Base-by-base conservation (phyloP, 1,284 basidiomycete genomes). In the Malassezia obtusa region DNA sequence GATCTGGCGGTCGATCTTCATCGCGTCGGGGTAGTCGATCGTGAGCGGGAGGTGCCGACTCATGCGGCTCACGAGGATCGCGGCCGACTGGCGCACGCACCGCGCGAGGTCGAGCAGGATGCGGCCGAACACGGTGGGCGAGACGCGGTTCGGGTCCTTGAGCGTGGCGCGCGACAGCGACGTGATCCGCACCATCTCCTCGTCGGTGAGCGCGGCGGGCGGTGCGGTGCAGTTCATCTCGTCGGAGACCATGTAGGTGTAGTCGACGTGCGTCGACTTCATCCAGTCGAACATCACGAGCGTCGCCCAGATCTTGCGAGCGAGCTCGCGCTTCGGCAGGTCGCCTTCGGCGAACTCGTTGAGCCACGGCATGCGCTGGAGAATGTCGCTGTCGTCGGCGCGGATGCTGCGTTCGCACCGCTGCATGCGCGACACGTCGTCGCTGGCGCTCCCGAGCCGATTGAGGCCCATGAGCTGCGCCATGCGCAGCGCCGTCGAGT, bases 221-320 rank as follows among this genome's bases (percentile, higher is more conserved):
- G 26, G 14, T 4, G 19, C 15, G 15, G 48, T 50, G 21, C 26
- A 24, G 33, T 50, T 41, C 48, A 50, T 22, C 24, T n/a, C 17
- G 10, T 50, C 48, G 17, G 38, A 25, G 2, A 50, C 39, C 14
- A 12, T 14, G 39, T 41, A 50, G 9, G 28, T 32, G 19, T n/a
- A 41, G 40, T 41, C 48, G 12, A 41, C 8, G 9, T 41, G 38
- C 38, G 15, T 36, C 6, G 38, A 24, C 24, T n/a, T 32, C 3
- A 50, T 11, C 48, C 48, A 50, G 31, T 50, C 48, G 12, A 26
- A 17, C 30, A 26, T 21, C 3, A 50, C 21, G 5, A 50, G 11
- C 0, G 19, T 17, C 12, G 7, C 10, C 48, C 48, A 50, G 14
- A 50, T 21, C 12, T 33, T 31, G 3, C 48, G 48, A 11, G 7